Evolutionary conservation across 2,329 filamentous ascomycete genomes (phyloP), one percentile per base, ranked within the genome.

Genomic region (Colletotrichum sp.): DNA sequence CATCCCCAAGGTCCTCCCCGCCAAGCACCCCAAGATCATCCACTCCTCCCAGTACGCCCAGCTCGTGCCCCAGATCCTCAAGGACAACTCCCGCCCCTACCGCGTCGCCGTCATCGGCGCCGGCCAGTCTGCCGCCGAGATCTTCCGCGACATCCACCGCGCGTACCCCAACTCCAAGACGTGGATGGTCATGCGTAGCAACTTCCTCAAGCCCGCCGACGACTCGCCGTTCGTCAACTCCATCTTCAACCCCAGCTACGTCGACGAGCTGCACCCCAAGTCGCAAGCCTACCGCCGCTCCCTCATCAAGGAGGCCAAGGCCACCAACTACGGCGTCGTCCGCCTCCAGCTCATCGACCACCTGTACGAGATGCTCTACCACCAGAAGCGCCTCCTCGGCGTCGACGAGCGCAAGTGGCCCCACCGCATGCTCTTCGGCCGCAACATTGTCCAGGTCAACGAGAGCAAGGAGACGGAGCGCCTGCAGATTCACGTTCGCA

Each of bases 141-240:
- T 98, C 81, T 98, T 98, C 88, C 94, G 95, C 86, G 96, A 98
- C 84, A 87, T 99, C 66, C 94, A 96, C 81, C 90, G 88, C 52
- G 88, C 95, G 63, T 98, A 98, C 83, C 96, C 96, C 52, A 96
- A 96, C 82, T 92, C 94, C 32, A 90, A 91, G 80, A 96, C 96
- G 1, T 91, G 89, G 44, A 86, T 99, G 73, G 88, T 98, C 75
- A 96, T 98, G 89, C 93, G 95, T 79, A 93, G 93, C 57, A 92
- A 95, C 78, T 96, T 96, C 72, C 86, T 99, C 76, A 93, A 94
- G 80, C 96, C 96, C 2, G 98, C 95, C 82, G 96, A 99, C 82
- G 97, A 99, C 84, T 98, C 95, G 70, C 97, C 96, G 22, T 99
- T 99, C 81, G 96, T 99, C 80, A 99, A 99, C 84, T 96, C 97